A percentile compares a stretch with the other conserved stretches of the same genome.
These are phyloP conservation scores for Hansfordia pulvinata DNA, from an alignment of 2,329 filamentous ascomycete genomes.

Conservation along the genomic window DNA sequence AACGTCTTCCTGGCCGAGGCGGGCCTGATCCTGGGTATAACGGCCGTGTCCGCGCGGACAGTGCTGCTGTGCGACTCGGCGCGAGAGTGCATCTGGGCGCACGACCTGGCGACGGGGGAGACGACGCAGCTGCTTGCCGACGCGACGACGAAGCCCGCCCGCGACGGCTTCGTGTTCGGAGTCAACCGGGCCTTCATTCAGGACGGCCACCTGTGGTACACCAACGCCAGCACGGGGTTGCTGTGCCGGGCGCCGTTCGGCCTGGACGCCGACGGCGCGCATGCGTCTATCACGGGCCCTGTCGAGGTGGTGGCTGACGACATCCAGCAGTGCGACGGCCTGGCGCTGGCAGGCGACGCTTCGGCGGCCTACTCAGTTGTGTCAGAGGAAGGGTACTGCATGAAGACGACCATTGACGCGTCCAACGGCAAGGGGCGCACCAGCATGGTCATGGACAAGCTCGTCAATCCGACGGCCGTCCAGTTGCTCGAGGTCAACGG, in stretches of 20 bases:
- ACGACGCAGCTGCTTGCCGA: background rate
- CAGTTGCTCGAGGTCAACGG: background rate
- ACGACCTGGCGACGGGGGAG: background rate
- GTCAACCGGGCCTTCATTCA: background rate
- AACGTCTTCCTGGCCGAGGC: background rate
- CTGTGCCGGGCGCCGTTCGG: background rate
- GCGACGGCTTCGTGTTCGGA: background rate
- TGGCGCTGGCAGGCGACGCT: background rate
- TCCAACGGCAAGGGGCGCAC: too few species aligned
- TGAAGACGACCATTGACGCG: constrained; percentile 1
- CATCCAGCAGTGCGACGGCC: background rate
- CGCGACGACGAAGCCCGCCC: background rate
- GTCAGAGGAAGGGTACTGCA: too few species aligned
- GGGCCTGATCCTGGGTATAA: background rate
- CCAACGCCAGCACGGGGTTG: background rate
- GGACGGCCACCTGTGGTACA: background rate
- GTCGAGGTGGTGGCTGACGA: background rate
- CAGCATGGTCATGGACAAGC: background rate
- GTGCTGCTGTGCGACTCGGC: background rate
- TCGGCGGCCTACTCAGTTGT: background rate
- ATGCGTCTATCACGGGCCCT: background rate
- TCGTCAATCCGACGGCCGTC: background rate
- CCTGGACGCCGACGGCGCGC: background rate
- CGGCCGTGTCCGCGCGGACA: background rate
- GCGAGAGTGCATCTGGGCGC: background rate